These are phyloP conservation scores for Citrus hindsii DNA, from an alignment of 345 rosid genomes.

Conservation along the genomic window DNA sequence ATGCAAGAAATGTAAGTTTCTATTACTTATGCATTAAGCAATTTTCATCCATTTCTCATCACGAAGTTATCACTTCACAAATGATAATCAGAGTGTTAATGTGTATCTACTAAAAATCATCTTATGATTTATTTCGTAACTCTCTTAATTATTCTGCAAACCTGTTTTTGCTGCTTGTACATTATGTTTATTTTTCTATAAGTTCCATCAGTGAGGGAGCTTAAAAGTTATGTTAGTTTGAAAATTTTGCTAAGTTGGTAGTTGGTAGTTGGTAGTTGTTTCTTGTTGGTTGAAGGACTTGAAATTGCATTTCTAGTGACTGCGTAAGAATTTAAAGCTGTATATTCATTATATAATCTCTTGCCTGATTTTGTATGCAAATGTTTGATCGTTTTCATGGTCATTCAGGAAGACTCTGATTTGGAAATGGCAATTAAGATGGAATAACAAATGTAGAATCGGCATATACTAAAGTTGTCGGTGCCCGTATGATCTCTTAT, in stretches of 20 bases:
- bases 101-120: neutral
- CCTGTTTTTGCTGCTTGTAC: constrained; percentile 2
- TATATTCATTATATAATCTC: neutral
- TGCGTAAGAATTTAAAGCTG: neutral
- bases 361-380: neutral
- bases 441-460: neutral
- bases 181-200: neutral
- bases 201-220: neutral
- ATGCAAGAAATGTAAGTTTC: constrained; percentile 65
- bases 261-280: neutral
- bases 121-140: neutral
- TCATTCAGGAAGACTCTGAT: neutral
- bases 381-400: neutral
- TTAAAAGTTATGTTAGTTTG: neutral
- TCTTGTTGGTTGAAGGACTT: neutral
- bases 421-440: neutral
- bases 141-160: neutral
- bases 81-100: neutral
- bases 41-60: constrained; percentile 5
- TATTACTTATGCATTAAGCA: constrained; percentile 6
- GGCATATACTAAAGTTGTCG: neutral
- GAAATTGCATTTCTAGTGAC: neutral
- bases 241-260: neutral
- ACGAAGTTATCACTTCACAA: neutral
- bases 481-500: neutral